These are phyloP conservation scores for Malus sylvestris DNA, from an alignment of 306 rosid species.

Conservation along the genomic window DNA sequence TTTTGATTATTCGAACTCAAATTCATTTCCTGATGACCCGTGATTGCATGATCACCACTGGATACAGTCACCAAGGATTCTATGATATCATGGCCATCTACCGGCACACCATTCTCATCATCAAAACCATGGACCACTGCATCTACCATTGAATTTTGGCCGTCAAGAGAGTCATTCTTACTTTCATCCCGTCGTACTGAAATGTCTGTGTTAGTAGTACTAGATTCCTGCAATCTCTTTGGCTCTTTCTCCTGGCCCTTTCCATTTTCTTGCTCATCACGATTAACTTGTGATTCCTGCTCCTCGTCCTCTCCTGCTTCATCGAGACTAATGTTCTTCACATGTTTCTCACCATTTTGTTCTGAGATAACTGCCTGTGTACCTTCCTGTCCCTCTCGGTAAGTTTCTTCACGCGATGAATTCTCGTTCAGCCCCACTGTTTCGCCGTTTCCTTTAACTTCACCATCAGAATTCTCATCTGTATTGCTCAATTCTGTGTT, in stretches of 20 bases:
- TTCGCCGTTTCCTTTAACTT: background rate
- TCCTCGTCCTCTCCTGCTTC: background rate
- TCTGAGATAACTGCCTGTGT: background rate
- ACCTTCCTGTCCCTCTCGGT: background rate
- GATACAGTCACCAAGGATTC: background rate
- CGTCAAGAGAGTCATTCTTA: background rate
- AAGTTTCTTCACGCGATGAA: background rate
- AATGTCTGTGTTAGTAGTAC: background rate
- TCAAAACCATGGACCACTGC: slow-evolving; percentile 6
- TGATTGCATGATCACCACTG: background rate
- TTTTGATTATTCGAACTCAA: background rate
- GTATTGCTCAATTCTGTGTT: background rate
- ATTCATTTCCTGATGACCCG: background rate
- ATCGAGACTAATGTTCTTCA: background rate
- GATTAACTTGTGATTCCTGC: background rate
- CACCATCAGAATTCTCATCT: background rate
- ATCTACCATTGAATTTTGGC: background rate
- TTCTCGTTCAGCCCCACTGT: background rate
- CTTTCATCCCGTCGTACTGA: background rate
- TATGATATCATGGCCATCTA: background rate
- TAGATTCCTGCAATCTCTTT: background rate
- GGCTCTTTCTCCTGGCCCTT: background rate
- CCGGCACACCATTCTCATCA: slow-evolving; percentile 10
- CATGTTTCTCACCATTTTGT: background rate
- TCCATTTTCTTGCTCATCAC: background rate